Evolutionary conservation across 2,329 filamentous ascomycete species (phyloP).

Genomic region (Paraphoma chrysanthemicola): DNA sequence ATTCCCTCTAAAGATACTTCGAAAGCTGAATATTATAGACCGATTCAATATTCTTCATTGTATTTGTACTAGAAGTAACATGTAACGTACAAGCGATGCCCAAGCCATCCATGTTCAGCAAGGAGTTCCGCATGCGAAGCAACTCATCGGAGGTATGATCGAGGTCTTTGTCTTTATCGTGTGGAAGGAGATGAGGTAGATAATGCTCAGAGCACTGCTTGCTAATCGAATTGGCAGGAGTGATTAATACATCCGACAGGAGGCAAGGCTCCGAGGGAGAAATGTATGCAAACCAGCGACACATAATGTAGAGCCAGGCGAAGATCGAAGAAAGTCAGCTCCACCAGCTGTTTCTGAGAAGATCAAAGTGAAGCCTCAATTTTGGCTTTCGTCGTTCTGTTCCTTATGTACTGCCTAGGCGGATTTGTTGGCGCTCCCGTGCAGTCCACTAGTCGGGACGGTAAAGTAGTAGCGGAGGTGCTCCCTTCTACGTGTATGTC

Average conservation of each 20-base stretch:
- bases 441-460: no score
- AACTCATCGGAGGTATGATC: slow-evolving; percentile 51
- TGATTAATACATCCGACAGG: slow-evolving; percentile 62
- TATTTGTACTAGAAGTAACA: not conserved
- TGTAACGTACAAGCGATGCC: slow-evolving; percentile 58
- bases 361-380: not conserved
- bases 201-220: slow-evolving; percentile 58
- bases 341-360: not conserved
- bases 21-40: not conserved
- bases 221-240: slow-evolving; percentile 45
- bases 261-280: slow-evolving; percentile 61
- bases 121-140: slow-evolving; percentile 58
- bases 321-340: not conserved
- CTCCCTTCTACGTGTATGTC: not conserved
- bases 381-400: no score
- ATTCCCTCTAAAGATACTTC: not conserved
- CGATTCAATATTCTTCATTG: not conserved
- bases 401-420: no score
- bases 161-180: slow-evolving; percentile 50
- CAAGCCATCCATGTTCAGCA: slow-evolving; percentile 63
- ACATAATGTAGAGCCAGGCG: slow-evolving; percentile 39
- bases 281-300: slow-evolving; percentile 65
- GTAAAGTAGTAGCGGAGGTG: no score
- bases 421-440: no score
- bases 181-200: slow-evolving; percentile 60